These are phyloP conservation scores for Aureobasidium sp. DNA, from an alignment of 2,329 filamentous ascomycete species.

Conservation along the genomic window DNA sequence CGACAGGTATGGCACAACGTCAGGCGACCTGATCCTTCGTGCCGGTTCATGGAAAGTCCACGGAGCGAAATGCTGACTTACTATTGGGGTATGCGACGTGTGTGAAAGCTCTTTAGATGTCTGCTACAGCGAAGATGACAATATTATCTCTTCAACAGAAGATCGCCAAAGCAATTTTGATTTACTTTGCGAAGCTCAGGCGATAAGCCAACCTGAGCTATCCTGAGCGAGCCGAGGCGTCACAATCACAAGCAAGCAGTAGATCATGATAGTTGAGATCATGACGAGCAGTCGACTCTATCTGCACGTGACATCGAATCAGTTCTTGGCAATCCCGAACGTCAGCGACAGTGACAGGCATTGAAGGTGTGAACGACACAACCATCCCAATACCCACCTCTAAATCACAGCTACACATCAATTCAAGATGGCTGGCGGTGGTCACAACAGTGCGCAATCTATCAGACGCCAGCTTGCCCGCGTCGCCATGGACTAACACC, in stretches of 20 bases:
- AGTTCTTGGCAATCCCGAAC: slow-evolving; percentile 1
- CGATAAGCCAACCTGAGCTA: neutral
- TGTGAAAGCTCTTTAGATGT: neutral
- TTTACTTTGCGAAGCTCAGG: neutral
- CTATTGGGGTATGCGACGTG: neutral
- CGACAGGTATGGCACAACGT: neutral
- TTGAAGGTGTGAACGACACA: neutral
- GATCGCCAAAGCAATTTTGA: neutral
- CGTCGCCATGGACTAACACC: slow-evolving; percentile 14
- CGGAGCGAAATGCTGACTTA: neutral
- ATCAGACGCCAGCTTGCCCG: neutral
- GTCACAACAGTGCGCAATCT: slow-evolving; percentile 24
- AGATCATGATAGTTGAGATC: neutral
- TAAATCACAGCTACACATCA: slow-evolving; percentile 6
- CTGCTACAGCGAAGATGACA: neutral
- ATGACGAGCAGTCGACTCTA: neutral
- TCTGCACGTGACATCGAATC: neutral
- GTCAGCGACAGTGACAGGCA: slow-evolving; percentile 2
- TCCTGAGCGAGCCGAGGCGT: neutral
- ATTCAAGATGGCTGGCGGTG: slow-evolving; percentile 25
- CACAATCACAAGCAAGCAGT: neutral
- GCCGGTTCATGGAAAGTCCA: neutral
- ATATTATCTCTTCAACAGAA: neutral
- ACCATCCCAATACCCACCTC: neutral
- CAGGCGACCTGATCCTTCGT: neutral